Evolutionary conservation across 2,329 filamentous ascomycete genomes (phyloP).

Genomic region (Ceratocystis ficicola): DNA sequence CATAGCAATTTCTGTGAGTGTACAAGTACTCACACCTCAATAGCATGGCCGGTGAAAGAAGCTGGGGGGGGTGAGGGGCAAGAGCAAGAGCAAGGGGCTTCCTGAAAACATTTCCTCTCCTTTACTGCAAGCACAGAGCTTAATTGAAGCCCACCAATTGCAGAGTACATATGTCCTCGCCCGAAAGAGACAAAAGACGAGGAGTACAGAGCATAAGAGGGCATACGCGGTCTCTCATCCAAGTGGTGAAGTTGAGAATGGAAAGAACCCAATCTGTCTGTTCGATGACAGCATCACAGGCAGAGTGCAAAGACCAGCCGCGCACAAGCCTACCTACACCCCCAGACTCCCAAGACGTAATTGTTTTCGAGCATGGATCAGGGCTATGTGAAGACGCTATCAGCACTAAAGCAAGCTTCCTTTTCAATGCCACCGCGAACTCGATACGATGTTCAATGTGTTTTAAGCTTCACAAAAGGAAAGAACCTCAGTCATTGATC

Average conservation of each 20-base stretch:
- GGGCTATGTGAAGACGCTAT: background rate
- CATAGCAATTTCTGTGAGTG: constrained; percentile 9
- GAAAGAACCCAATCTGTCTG: background rate
- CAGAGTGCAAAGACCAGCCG: background rate
- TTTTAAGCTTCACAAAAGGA: background rate
- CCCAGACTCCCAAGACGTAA: background rate
- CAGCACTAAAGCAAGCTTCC: background rate
- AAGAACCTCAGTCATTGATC: background rate
- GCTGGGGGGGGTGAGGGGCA: background rate
- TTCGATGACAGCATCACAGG: background rate
- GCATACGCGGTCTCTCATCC: background rate
- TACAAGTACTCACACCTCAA: background rate
- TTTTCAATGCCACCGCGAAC: background rate
- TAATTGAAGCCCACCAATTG: background rate
- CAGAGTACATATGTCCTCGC: background rate
- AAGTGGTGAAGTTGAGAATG: background rate
- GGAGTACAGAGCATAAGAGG: background rate
- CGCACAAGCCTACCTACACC: background rate
- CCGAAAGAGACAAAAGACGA: no score
- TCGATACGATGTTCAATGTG: background rate
- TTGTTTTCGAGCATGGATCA: background rate
- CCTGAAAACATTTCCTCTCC: background rate
- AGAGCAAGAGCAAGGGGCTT: background rate
- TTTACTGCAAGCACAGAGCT: background rate
- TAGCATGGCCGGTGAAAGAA: background rate